Percentiles rank a stretch among this genome's conserved stretches.
These are phyloP conservation scores for Trametes pubescens DNA, from an alignment of 1,284 basidiomycete species.

Conservation along the genomic window DNA sequence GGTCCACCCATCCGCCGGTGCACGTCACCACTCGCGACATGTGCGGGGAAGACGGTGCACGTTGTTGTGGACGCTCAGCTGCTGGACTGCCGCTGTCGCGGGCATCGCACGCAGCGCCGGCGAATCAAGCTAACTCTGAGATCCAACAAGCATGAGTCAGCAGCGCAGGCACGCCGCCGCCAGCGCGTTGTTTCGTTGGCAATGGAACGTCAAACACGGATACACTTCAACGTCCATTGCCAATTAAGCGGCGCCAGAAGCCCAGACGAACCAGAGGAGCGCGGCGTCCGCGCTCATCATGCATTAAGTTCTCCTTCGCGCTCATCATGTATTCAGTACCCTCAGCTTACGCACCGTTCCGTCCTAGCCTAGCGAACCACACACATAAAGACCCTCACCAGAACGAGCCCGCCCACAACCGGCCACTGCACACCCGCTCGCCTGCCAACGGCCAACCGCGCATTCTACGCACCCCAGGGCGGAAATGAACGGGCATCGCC, in stretches of 20 bases:
- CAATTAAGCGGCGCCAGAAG: neutral
- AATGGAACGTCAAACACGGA: too few relatives aligned
- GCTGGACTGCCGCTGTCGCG: too few relatives aligned
- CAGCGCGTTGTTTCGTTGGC: neutral
- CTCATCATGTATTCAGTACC: too few relatives aligned
- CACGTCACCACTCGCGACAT: neutral
- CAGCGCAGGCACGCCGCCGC: neutral
- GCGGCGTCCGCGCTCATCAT: neutral
- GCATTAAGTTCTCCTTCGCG: too few relatives aligned
- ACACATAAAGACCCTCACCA: too few relatives aligned
- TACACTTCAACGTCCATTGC: neutral
- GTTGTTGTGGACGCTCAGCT: neutral
- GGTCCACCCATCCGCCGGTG: neutral
- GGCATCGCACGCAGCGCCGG: neutral
- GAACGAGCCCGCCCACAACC: neutral
- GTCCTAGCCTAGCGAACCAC: too few relatives aligned
- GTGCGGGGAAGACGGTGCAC: neutral
- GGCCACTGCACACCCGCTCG: neutral
- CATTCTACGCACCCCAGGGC: neutral
- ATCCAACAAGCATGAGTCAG: neutral
- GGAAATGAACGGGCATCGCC: slow-evolving; percentile 16
- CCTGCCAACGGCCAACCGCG: neutral
- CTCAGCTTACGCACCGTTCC: too few relatives aligned
- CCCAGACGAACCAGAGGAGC: too few relatives aligned
- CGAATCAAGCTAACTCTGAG: neutral